Evolutionary conservation across 2,329 filamentous ascomycete species (phyloP).

Genomic region (Diaporthe ampelina): DNA sequence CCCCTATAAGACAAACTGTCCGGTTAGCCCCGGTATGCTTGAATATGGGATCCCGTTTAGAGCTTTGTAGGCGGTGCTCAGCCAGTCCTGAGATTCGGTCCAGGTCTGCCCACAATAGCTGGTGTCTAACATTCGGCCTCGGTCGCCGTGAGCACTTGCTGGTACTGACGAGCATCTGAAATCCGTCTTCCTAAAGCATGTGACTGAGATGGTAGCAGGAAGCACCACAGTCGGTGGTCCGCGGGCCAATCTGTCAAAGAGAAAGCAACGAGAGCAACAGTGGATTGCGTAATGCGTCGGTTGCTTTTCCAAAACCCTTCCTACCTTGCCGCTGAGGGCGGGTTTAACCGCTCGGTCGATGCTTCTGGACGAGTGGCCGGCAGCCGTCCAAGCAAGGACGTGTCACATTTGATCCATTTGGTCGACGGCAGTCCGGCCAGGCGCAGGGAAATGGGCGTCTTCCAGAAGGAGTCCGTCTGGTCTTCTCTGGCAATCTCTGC

Average conservation of each 20-base stretch:
- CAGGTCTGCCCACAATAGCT: not conserved
- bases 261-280: not conserved
- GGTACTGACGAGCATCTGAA: not conserved
- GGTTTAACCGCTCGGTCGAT: slow-evolving; percentile 25
- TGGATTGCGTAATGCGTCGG: not conserved
- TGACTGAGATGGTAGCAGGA: not conserved
- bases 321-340: not conserved
- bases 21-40: not conserved
- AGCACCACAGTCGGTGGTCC: not conserved
- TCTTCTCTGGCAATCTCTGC: slow-evolving; percentile 19
- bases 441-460: slow-evolving; percentile 6
- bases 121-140: not conserved
- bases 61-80: not conserved
- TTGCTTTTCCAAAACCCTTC: slow-evolving; percentile 10
- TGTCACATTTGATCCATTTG: slow-evolving; percentile 6
- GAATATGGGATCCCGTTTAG: not conserved
- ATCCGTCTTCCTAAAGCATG: not conserved
- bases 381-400: slow-evolving; percentile 12
- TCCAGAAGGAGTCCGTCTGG: slow-evolving; percentile 16
- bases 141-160: not conserved
- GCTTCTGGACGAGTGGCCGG: slow-evolving; percentile 10
- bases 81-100: not conserved
- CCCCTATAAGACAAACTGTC: too few relatives aligned
- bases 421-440: slow-evolving; percentile 11
- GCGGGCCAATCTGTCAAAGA: not conserved